Base-by-base conservation (phyloP, 176 grass and related monocot species). In the Raddia distichophylla region DNA sequence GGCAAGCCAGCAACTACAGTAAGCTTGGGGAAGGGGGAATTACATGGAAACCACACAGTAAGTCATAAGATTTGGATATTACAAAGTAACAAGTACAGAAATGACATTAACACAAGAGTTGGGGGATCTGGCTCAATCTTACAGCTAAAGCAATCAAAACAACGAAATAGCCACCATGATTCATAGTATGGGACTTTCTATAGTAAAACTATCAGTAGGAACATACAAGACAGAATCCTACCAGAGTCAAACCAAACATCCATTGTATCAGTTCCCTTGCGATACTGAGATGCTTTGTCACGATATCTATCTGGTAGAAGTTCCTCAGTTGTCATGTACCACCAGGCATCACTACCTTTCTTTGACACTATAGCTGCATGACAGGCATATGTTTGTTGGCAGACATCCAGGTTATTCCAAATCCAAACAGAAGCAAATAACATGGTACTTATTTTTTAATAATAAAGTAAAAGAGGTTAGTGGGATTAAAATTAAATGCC, bases 161-260 rank as follows among this genome's bases (percentile, higher is more conserved):
- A 45, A 64, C 52, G 5, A 57, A 57, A 58, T 60, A 86, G 22
- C 9, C 45, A 16, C 55, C 8, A 84, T 60, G 16, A 73, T 74
- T 58, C 51, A 79, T 5, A 40, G 18, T 43, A 10, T 56, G 33
- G 9, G 19, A 6, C 22, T 72, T 34, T 75, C 66, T 64, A 50
- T 64, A 46, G 18, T 79, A 67, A 69, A 19, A 60, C 13, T 71
- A 37, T 60, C 49, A 81, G 8, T 20, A 10, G 47, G 78, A 79
- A 64, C 7, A 82, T 82, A 42, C 20, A 72, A 74, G 47, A 91
- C 6, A 79, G 42, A 69, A 72, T 74, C 32, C 16, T 93, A 98
- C 95, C 92, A 71, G 95, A 98, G 84, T 98, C 95, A 67, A 98
- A 98, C 95, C 95, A 98, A 87, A 98, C 95, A 73, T 98, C 95